phyloP scores from a whole-genome alignment of 257 asterid genomes.

The Nicotiana undulata region DNA sequence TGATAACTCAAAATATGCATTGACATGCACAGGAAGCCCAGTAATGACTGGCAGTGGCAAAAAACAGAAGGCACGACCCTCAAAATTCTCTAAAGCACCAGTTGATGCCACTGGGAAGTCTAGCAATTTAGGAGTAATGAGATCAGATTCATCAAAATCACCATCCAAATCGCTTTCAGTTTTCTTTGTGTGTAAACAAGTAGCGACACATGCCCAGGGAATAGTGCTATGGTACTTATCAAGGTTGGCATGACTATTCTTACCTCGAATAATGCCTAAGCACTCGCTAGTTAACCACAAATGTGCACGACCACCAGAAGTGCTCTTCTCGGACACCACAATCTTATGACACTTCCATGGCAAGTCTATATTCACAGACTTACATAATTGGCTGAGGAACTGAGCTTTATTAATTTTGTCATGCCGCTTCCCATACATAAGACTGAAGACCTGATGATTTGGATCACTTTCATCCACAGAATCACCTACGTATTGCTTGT shows the following conservation, averaged over 20 bases:
- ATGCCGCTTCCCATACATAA: conserved; percentile 50
- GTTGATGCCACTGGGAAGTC: conserved; percentile 32
- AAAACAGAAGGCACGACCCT: conserved; percentile 94
- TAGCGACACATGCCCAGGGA: conserved; percentile 93
- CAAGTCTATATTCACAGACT: conserved; percentile 37
- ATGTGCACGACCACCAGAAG: conserved; percentile 50
- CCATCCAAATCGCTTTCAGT: conserved; percentile 28
- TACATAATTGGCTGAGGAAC: conserved; percentile 60
- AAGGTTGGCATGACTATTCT: conserved; percentile 34
- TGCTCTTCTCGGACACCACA: conserved; percentile 62
- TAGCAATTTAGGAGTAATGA: conserved; percentile 38
- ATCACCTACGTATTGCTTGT: conserved; percentile 50
- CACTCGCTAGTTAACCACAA: conserved; percentile 85
- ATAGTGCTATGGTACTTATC: conserved; percentile 56
- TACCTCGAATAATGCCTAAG: conserved; percentile 44
- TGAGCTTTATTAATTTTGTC: conserved; percentile 54
- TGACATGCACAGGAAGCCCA: conserved; percentile 87
- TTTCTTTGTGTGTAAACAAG: conserved; percentile 49
- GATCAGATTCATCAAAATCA: conserved; percentile 24
- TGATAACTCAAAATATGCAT: conserved; percentile 91
- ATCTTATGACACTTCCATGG: conserved; percentile 93
- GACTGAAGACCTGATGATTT: conserved; percentile 57
- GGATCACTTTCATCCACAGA: conserved; percentile 54
- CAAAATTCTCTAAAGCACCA: conserved; percentile 38
- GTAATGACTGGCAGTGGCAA: conserved; percentile 88